phyloP scores from a whole-genome alignment of 2,329 filamentous ascomycete genomes.

The Uncinocarpus reesii region DNA sequence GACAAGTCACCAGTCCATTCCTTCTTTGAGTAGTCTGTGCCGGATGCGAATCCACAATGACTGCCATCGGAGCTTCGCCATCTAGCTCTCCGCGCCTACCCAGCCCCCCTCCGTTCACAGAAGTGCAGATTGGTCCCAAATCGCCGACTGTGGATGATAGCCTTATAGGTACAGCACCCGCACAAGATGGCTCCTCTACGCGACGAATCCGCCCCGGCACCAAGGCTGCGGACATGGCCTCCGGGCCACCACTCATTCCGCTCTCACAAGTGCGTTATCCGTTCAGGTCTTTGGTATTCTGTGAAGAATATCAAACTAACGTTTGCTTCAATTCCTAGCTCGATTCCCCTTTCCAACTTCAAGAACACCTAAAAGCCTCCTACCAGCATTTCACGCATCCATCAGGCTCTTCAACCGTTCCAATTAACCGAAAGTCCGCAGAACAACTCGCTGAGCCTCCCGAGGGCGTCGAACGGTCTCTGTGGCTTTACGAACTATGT shows the following conservation, averaged over 20 bases:
- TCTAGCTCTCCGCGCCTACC: constrained; percentile 85
- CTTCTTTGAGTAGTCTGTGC: not conserved
- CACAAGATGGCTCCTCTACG: constrained; percentile 61
- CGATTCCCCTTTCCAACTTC: constrained; percentile 92
- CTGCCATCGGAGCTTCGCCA: constrained; percentile 38
- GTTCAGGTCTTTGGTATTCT: not conserved
- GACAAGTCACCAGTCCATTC: too few relatives aligned
- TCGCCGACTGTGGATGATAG: constrained; percentile 58
- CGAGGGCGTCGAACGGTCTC: constrained; percentile 66
- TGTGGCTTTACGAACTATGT: constrained; percentile 97
- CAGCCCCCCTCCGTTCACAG: constrained; percentile 85
- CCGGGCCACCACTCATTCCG: constrained; percentile 78
- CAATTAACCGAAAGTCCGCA: constrained; percentile 68
- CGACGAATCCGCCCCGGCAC: constrained; percentile 87
- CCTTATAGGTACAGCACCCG: constrained; percentile 48
- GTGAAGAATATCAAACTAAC: constrained; percentile 5
- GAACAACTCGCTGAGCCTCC: constrained; percentile 68
- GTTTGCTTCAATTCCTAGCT: constrained; percentile 50
- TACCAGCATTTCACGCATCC: constrained; percentile 71
- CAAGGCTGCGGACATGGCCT: constrained; percentile 82
- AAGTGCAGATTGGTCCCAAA: constrained; percentile 78
- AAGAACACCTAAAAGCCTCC: constrained; percentile 89
- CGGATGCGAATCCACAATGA: constrained; percentile 26
- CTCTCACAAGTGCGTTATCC: constrained; percentile 57
- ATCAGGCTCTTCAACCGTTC: constrained; percentile 47